Percentiles rank a stretch among this genome's conserved stretches.
These are phyloP conservation scores for Ustilaginoidea virens DNA, from an alignment of 2,329 filamentous ascomycete genomes.

Conservation along the genomic window DNA sequence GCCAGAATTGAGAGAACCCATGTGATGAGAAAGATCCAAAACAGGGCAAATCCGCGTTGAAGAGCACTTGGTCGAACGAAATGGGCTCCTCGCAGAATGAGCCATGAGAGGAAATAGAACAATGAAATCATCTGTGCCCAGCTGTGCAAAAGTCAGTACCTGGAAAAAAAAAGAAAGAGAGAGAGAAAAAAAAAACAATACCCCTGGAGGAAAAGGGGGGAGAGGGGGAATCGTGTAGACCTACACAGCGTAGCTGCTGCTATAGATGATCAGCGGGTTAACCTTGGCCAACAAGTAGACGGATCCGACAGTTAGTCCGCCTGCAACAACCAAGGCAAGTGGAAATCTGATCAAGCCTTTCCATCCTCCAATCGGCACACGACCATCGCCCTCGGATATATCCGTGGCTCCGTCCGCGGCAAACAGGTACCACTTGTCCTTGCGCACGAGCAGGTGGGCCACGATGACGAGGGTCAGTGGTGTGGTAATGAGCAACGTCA, in stretches of 20 bases:
- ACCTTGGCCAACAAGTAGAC: constrained; percentile 65
- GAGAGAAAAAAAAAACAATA: no score
- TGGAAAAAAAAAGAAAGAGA: no score
- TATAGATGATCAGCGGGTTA: constrained; percentile 85
- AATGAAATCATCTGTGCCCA: constrained; percentile 77
- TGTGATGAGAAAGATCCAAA: constrained; percentile 69
- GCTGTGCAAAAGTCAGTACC: constrained; percentile 15
- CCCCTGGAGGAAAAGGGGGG: background rate
- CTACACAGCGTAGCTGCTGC: constrained; percentile 65
- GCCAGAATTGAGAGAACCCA: constrained; percentile 59
- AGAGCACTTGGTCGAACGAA: constrained; percentile 74
- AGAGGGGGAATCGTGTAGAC: constrained; percentile 12
- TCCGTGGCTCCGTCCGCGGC: constrained; percentile 41
- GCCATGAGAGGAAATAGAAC: constrained; percentile 73
- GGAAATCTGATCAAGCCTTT: constrained; percentile 77
- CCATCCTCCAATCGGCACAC: constrained; percentile 55
- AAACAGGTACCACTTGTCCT: constrained; percentile 83
- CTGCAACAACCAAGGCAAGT: constrained; percentile 53
- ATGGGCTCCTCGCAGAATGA: constrained; percentile 62
- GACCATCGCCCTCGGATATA: constrained; percentile 41
- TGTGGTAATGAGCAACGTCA: constrained; percentile 66
- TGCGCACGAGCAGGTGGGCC: constrained; percentile 50
- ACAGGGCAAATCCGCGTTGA: constrained; percentile 61
- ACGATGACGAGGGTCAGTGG: constrained; percentile 59
- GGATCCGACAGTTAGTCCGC: constrained; percentile 52